phyloP scores from a whole-genome alignment of 177 flowering plant genomes.

The Telopea speciosissima region DNA sequence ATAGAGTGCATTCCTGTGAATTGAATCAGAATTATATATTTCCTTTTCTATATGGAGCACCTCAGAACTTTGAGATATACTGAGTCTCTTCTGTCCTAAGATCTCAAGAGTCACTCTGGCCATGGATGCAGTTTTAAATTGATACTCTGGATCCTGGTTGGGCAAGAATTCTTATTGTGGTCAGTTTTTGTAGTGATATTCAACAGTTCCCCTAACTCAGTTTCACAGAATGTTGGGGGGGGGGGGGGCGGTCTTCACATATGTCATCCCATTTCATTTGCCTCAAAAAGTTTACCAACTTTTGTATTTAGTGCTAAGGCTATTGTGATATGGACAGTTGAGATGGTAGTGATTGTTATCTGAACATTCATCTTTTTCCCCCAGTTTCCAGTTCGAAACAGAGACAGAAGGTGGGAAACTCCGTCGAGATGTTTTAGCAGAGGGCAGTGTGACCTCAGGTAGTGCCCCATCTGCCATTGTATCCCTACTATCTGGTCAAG shows the following conservation, averaged over 20 bases:
- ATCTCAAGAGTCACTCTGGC: background rate
- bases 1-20: too few species aligned
- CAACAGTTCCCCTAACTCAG: background rate
- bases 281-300: background rate
- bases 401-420: constrained; percentile 82
- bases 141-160: background rate
- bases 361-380: background rate
- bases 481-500: constrained; percentile 80
- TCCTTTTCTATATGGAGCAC: background rate
- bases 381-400: constrained; percentile 95
- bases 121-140: background rate
- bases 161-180: too few species aligned
- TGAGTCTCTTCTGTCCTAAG: background rate
- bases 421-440: constrained; percentile 75
- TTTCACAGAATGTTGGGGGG: too few species aligned
- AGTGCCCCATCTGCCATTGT: constrained; percentile 58
- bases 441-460: constrained; percentile 59
- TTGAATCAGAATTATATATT: too few species aligned
- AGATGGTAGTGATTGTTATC: background rate
- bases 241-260: background rate
- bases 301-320: background rate
- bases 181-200: background rate
- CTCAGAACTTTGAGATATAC: background rate
- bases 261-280: too few species aligned
- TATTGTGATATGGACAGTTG: background rate